phyloP scores from a whole-genome alignment of 257 asterid genomes.

The Cinchona pubescens region DNA sequence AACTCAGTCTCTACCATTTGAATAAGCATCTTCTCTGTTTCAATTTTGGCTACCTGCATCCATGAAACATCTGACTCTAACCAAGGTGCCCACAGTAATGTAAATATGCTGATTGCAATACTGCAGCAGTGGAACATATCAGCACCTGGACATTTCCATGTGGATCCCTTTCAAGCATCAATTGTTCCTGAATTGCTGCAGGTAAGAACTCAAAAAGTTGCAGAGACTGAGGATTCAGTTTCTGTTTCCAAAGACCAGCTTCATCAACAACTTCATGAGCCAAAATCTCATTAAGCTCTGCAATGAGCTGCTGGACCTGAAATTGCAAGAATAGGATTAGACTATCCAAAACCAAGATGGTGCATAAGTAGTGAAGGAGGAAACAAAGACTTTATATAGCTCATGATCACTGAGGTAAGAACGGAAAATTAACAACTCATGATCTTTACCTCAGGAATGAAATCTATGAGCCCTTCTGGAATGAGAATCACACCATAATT shows the following conservation, averaged over 20 bases:
- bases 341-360: constrained; percentile 10
- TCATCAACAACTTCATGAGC: constrained; percentile 95
- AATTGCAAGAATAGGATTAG: constrained; percentile 16
- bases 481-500: constrained; percentile 97
- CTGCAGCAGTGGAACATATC: not conserved
- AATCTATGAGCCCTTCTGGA: constrained; percentile 98
- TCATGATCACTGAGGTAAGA: not conserved
- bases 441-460: constrained; percentile 87
- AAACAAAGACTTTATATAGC: not conserved
- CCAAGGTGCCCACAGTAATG: not conserved
- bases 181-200: constrained; percentile 82
- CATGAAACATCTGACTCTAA: constrained; percentile 4
- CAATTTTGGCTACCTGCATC: constrained; percentile 90
- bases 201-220: constrained; percentile 87
- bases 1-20: constrained; percentile 98
- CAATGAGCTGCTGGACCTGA: constrained; percentile 93
- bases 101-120: not conserved
- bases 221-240: constrained; percentile 62
- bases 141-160: constrained; percentile 96
- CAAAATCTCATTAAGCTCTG: constrained; percentile 89
- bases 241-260: constrained; percentile 87
- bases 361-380: not conserved
- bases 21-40: constrained; percentile 93
- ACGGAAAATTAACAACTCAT: not conserved
- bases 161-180: constrained; percentile 99